A percentile compares a stretch with the other conserved stretches of the same genome.
These are phyloP conservation scores for Pythium myriotylum DNA, from an alignment of 352 stramenopile genomes.

Conservation along the genomic window DNA sequence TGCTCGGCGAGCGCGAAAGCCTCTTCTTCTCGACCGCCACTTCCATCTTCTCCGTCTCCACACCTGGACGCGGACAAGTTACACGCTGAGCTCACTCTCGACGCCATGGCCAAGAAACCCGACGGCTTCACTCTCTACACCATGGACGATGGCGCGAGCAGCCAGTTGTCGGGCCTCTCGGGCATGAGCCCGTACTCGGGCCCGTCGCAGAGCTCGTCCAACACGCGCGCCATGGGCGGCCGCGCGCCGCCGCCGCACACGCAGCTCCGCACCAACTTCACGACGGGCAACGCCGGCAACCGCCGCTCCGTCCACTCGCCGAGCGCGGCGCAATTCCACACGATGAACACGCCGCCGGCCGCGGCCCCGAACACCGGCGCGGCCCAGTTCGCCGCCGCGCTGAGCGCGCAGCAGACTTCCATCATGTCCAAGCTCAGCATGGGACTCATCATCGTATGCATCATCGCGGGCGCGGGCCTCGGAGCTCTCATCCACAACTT, in stretches of 20 bases:
- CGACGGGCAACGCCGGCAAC: slow-evolving; percentile 26
- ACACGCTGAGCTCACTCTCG: background rate
- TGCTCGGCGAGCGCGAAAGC: background rate
- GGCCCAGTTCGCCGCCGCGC: slow-evolving; percentile 37
- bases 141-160: slow-evolving; percentile 29
- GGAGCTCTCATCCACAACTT: slow-evolving; percentile 61
- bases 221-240: slow-evolving; percentile 23
- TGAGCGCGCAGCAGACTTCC: slow-evolving; percentile 32
- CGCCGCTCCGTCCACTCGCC: slow-evolving; percentile 37
- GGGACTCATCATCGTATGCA: slow-evolving; percentile 48
- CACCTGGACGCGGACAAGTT: slow-evolving; percentile 6
- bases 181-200: slow-evolving; percentile 26
- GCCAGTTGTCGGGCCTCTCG: slow-evolving; percentile 32
- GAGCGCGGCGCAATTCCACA: slow-evolving; percentile 44
- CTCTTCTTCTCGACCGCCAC: background rate
- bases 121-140: slow-evolving; percentile 32
- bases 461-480: slow-evolving; percentile 44
- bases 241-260: slow-evolving; percentile 50
- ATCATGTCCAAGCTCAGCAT: slow-evolving; percentile 49
- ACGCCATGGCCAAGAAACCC: slow-evolving; percentile 22
- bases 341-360: slow-evolving; percentile 50
- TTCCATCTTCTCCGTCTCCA: slow-evolving; percentile 12
- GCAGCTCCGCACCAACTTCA: slow-evolving; percentile 74
- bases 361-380: slow-evolving; percentile 16
- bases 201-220: slow-evolving; percentile 23